Base-by-base conservation (phyloP, 805 yeast genomes). In the Pichia paraexigua region DNA sequence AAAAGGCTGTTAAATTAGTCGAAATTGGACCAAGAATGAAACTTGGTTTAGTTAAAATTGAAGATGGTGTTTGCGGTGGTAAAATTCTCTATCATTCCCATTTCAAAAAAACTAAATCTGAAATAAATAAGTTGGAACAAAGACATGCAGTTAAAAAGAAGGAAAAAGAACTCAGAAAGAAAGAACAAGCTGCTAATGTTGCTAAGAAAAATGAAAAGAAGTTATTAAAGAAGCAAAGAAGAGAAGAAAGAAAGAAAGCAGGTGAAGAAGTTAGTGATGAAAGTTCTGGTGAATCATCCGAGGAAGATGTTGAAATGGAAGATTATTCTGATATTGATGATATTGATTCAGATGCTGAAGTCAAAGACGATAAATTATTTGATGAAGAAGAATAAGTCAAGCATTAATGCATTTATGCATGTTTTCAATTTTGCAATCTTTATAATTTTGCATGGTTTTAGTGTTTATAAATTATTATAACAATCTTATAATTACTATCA, bases 1-100 rank as follows among this genome's bases (percentile, higher is more conserved):
- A 89, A 68, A 80, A 87, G 61, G 98, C 99, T 1, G 87, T 94
- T 59, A 91, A 89, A 65, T 74, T 94, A 47, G 87, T 92, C 1
- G 99, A 94, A 67, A 72, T 92, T 46, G 99, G 99, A 0, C 99
- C 99, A 39, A 77, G 99, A 58, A 69, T 94, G 67, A 80, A 79
- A 58, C 71, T 94, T 67, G 73, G 81, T 48, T 71, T 94, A 52
- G 71, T 85, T 47, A 94, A 94, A 71, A 87, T 94, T 49, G 97
- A 92, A 69, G 98, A 92, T 63, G 96, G 94, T 18, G 78, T 87
- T 22, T 92, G 97, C 53, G 73, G 83, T 0, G 96, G 97, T 48
- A 91, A 88, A 70, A 88, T 94, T 18, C 68, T 94, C 54, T 88
- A 86, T 69, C 99, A 94, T 65, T 76, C 87, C 44, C 76, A 72